Conservation (phyloP, 805 yeast species). For the Yarrowia keelungensis region DNA sequence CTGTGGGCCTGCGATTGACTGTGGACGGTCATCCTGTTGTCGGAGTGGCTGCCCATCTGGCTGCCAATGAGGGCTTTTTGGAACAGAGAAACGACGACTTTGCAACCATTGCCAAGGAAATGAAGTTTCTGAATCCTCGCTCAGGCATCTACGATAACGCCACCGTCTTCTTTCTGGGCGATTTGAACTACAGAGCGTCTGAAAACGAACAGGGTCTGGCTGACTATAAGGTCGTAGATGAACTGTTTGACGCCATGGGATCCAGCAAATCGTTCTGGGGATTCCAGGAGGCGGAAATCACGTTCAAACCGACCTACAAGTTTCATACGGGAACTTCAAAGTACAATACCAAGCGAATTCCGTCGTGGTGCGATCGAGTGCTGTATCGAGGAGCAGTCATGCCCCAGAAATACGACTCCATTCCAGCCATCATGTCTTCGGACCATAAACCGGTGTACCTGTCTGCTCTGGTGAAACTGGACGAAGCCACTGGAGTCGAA, state of each 20-base stretch:
- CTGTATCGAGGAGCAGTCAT: constrained; percentile 54
- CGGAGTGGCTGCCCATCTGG: constrained; percentile 72
- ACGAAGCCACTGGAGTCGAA: background rate
- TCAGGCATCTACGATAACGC: constrained; percentile 52
- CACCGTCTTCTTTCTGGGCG: constrained; percentile 82
- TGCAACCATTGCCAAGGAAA: constrained; percentile 56
- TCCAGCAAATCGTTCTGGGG: constrained; percentile 62
- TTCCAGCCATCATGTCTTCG: constrained; percentile 59
- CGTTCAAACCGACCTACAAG: constrained; percentile 84
- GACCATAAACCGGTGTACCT: constrained; percentile 85
- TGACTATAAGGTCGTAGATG: constrained; percentile 54
- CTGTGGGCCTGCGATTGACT: constrained; percentile 63
- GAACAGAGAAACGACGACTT: constrained; percentile 62
- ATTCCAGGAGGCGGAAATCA: constrained; percentile 68
- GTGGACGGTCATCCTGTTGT: constrained; percentile 53
- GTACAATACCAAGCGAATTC: constrained; percentile 67
- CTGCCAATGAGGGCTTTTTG: constrained; percentile 77
- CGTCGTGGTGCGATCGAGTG: constrained; percentile 93
- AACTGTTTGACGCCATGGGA: constrained; percentile 55
- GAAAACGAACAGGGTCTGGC: constrained; percentile 46
- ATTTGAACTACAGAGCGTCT: constrained; percentile 75
- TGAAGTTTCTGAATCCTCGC: constrained; percentile 54
- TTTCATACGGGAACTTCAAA: constrained; percentile 57
- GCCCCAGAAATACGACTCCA: constrained; percentile 57
- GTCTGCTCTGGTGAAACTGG: constrained; percentile 40